Base-by-base conservation (phyloP, 306 rosid genomes). In the Phaseolus lunatus region DNA sequence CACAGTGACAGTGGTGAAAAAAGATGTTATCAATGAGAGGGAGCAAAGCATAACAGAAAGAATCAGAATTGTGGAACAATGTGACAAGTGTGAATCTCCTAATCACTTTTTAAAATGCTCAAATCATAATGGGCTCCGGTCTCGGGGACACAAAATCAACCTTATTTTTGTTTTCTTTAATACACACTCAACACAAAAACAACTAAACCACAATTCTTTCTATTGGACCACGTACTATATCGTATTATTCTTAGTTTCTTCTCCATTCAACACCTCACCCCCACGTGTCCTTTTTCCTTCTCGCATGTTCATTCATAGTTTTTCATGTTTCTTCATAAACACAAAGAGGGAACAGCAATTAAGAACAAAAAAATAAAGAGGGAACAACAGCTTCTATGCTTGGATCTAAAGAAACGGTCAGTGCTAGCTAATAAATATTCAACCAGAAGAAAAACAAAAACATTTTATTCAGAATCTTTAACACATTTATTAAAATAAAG, bases 361-460 rank as follows among this genome's bases (percentile, higher is more conserved):
- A 18, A 19, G 58, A 52, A 52, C 31, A 0, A 9, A 19, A 4
- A 3, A 1, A 23, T 4, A 23, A 57, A 26, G 37, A 24, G 37
- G 37, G 41, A 59, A 29, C 43, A 61, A 16, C 0, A 67, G 26
- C 54, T 73, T 64, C 1, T 2, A 44, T 80, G 86, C 88, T 85
- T 90, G 80, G 29, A 75, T 79, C 74, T 81, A 79, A 85, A 90
- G 89, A 72, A 81, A 84, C 22, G 81, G 71, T 19, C n/a, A 81
- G 50, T 49, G 65, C 37, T 65, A 67, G 47, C 75, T 20, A 56
- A 69, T 4, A 77, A 37, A 73, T 73, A 52, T 77, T 78, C 73
- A 72, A 82, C 66, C 43, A 41, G 44, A 67, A 49, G 52, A 62
- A 73, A 70, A 2, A 63, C 1, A 27, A 12, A 73, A 78, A 3